Base-by-base conservation (phyloP, 148 eudicot species). In the Nepenthes mirabilis region DNA sequence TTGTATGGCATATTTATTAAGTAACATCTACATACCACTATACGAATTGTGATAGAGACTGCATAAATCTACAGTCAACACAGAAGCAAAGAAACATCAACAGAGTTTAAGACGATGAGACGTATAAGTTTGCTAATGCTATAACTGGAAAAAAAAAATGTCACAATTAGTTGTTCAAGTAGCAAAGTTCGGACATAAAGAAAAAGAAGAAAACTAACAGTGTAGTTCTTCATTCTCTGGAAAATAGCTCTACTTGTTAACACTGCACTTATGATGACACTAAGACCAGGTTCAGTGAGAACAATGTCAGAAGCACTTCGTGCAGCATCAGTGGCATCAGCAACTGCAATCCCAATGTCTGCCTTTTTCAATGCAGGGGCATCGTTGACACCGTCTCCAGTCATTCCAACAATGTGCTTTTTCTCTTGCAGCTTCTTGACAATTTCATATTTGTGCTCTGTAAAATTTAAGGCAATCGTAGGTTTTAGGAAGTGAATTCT, bases 381-480 rank as follows among this genome's bases (percentile, higher is more conserved):
- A 68, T 93, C 98, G 55, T 93, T 88, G 13, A 93, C 98, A 72
- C 98, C 98, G 73, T 93, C 98, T 43, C 96, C 98, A 0, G 98
- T 93, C 98, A 93, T 93, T 37, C 98, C 96, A 59, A 88, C 90
- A 61, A 93, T 93, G 65, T 93, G 98, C 81, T 93, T 93, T 77
- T 84, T 83, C 70, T 88, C 98, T 61, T 93, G 98, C 78, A 93
- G 72, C 78, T 80, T 93, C 87, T 93, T 93, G 55, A 93, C 98
- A 9, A 93, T 93, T 69, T 93, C 98, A 37, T 93, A 93, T 36
- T 93, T 93, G 71, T 93, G 98, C 76, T 93, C 98, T 91, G 74
- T 23, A 65, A 7, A 57, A 35, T 36, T 63, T 5, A 49, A 11
- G 55, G 51, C 54, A 33, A 11, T 2, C 6, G 36, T 4, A 57